phyloP scores from a whole-genome alignment of 768 basidiomycete genomes.

The Floccularia luteovirens region DNA sequence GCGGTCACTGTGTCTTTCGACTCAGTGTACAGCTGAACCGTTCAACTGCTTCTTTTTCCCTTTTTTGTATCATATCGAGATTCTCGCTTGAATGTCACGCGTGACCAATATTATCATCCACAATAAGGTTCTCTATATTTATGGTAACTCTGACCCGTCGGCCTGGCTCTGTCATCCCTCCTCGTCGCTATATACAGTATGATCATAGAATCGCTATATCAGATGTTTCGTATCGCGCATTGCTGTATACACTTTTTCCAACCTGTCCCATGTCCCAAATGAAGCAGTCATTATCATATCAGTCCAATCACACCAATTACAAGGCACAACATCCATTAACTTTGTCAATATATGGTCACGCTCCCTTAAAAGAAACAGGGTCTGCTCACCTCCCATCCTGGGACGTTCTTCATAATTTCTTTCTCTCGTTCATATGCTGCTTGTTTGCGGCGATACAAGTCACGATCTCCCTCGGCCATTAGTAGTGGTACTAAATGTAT shows the following conservation, averaged over 20 bases:
- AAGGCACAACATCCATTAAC: slow-evolving; percentile 9
- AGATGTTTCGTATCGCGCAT: slow-evolving; percentile 54
- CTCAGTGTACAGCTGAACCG: no score
- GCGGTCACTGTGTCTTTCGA: no score
- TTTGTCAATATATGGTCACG: no score
- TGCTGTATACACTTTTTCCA: slow-evolving; percentile 84
- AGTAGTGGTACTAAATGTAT: slow-evolving; percentile 91
- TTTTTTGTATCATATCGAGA: no score
- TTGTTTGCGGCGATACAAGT: slow-evolving; percentile 72
- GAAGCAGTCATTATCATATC: slow-evolving; percentile 5
- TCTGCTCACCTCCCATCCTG: slow-evolving; percentile 84
- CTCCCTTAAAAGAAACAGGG: slow-evolving; percentile 4
- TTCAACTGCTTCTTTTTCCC: no score
- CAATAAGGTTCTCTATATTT: no score
- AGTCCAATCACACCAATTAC: slow-evolving; percentile 8
- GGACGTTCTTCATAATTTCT: slow-evolving; percentile 93
- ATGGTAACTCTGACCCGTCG: no score
- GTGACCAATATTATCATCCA: no score
- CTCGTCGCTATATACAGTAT: slow-evolving; percentile 1
- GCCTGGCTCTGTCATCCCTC: slow-evolving; percentile 14
- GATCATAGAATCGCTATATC: slow-evolving; percentile 29
- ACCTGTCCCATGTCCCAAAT: no score
- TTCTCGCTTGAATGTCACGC: no score
- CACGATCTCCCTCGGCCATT: slow-evolving; percentile 90
- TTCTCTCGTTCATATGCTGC: slow-evolving; percentile 74